Evolutionary conservation across 495 filamentous ascomycete genomes (phyloP).

Genomic region (Aspergillus homomorphus): DNA sequence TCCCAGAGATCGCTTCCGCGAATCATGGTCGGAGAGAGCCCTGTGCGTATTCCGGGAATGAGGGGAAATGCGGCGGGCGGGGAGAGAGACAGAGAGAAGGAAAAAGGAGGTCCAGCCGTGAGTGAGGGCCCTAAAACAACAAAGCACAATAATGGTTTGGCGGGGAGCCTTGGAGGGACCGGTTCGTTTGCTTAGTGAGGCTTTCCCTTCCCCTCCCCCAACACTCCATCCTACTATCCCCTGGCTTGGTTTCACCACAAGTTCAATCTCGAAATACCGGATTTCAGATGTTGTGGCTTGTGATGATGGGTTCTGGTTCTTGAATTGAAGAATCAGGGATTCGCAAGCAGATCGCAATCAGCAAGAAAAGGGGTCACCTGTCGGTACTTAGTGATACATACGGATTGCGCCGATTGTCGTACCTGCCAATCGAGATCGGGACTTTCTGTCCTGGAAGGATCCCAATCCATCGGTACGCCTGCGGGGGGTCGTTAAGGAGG

Average conservation of each 20-base stretch:
- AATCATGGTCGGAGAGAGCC: background rate
- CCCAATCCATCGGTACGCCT: background rate
- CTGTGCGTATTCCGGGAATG: constrained; percentile 1
- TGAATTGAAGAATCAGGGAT: constrained; percentile 3
- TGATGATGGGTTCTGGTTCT: background rate
- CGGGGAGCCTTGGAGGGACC: background rate
- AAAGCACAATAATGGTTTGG: constrained; percentile 1
- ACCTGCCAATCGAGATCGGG: background rate
- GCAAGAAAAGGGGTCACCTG: background rate
- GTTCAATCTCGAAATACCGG: background rate
- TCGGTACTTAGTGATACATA: background rate
- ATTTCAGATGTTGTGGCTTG: background rate
- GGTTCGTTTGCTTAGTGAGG: background rate
- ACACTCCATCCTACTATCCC: background rate
- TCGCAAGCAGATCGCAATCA: background rate
- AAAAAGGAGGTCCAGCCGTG: no score
- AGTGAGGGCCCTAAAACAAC: background rate
- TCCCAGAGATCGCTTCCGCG: background rate
- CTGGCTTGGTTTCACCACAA: background rate
- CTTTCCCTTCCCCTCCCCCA: background rate
- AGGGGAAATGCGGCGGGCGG: constrained; percentile 1
- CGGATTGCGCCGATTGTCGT: background rate
- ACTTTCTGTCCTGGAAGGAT: background rate
- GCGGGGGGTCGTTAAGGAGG: constrained; percentile 1
- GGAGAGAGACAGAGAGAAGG: background rate